Evolutionary conservation across 108 stramenopile species (phyloP), one percentile per base, ranked within the genome.

Genomic region (Tribonema minus): DNA sequence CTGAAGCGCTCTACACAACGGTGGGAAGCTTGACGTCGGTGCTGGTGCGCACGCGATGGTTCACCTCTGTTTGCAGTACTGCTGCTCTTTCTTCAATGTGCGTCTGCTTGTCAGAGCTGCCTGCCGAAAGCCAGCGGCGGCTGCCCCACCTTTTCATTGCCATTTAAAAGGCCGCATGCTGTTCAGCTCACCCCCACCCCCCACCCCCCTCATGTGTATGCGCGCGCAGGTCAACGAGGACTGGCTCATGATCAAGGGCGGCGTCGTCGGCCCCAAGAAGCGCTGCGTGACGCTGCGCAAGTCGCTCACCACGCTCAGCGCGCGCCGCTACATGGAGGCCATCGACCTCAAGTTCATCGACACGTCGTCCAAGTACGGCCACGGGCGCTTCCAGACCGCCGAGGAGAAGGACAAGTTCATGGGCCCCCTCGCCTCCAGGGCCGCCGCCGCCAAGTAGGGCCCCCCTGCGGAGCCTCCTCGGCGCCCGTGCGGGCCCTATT

Each of bases 171-270:
- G n/a, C n/a, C n/a, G n/a, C n/a, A n/a, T n/a, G n/a, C n/a, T n/a
- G n/a, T n/a, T n/a, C n/a, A n/a, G n/a, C n/a, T n/a, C n/a, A n/a
- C n/a, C n/a, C 5, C 40, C 40, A 12, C 5, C 40, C 40, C 7
- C 12, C 5, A 9, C 40, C 40, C 40, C 7, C 40, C 40, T 41
- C 40, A 9, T 41, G 40, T 41, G 40, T 96, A 96, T 82, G 95
- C 95, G 6, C 25, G 0, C 5, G 67, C 88, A 89, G 76, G 86
- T 99, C 88, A 92, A 90, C 70, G 93, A 99, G 84, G 97, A 98
- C 87, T 99, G 98, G 98, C 59, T 99, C 84, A 98, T 99, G 98
- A 78, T 99, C 83, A 97, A 98, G 92, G 98, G 98, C 82, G 92
- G 92, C 72, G 90, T 94, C 80, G 93, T 94, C 37, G 98, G 98